Conservation (phyloP, 176 grass and related monocot genomes). For the Zoysia pacifica region DNA sequence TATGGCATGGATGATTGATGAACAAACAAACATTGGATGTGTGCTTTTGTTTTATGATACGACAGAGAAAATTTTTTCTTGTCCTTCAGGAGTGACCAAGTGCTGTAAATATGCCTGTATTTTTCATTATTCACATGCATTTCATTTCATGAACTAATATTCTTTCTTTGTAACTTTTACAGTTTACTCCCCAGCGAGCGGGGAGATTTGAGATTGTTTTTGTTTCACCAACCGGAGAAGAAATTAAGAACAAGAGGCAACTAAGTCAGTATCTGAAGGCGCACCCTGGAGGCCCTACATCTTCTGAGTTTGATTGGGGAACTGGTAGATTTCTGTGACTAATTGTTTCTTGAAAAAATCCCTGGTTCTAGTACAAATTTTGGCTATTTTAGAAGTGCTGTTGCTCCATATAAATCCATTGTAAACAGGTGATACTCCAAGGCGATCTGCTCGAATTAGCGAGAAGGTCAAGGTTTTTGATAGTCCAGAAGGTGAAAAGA, state of each 20-base stretch:
- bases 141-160: constrained; percentile 37
- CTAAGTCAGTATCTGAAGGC: constrained; percentile 78
- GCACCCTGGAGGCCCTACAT: constrained; percentile 68
- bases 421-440: constrained; percentile 84
- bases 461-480: constrained; percentile 78
- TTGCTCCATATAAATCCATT: constrained; percentile 22
- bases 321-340: constrained; percentile 55
- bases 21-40: background rate
- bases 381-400: background rate
- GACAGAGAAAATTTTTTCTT: background rate
- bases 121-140: constrained; percentile 6
- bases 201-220: constrained; percentile 83
- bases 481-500: constrained; percentile 78
- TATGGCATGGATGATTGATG: constrained; percentile 4
- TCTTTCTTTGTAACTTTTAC: constrained; percentile 32
- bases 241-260: constrained; percentile 89
- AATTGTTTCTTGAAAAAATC: background rate
- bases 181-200: constrained; percentile 73
- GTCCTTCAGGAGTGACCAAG: background rate
- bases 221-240: constrained; percentile 84
- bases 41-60: background rate
- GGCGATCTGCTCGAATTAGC: constrained; percentile 86
- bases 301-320: constrained; percentile 92
- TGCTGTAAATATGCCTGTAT: background rate
- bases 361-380: background rate